Evolutionary conservation across 306 rosid genomes (phyloP), one percentile per base, ranked within the genome.

Genomic region (Erythrophleum fordii): DNA sequence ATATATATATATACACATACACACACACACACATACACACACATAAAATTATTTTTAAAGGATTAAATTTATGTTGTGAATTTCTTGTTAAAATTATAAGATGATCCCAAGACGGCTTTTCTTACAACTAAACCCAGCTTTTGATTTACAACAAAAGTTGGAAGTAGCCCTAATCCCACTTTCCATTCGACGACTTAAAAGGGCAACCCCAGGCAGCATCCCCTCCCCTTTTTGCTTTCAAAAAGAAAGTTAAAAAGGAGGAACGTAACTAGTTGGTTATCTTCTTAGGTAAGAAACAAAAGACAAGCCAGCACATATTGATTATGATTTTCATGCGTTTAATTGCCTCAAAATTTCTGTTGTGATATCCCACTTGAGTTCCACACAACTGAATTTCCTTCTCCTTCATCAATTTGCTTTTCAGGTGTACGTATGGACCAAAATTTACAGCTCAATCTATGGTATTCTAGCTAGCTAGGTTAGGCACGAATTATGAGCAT

Each of bases 51-150:
- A 26, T 13, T 59, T 53, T 18, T 18, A 59, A 61, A 13, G 31
- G n/a, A 61, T 29, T 28, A 8, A 16, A 61, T 48, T 48, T 48
- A 48, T 31, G 13, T 18, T 65, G 16, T 18, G 16, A 65, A 8
- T 35, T 65, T 22, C 26, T 3, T 9, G 9, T 18, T 34, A n/a
- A 11, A 14, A 4, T 39, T 3, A 9, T 11, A 39, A 39, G 51
- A 66, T 66, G 85, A 92, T 88, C 94, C 92, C 94, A 71, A 90
- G 69, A 83, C 14, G 66, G 53, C 64, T 76, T 75, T 45, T 71
- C 72, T 74, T 69, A 67, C 34, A 61, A 52, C 11, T 6, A n/a
- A 46, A 52, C 18, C 2, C 14, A 55, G 66, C 58, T 28, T 51
- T 56, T n/a, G n/a, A n/a, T 75, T 51, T 37, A 44, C 45, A 23